phyloP scores from a whole-genome alignment of 129 eudicot species.

The Chrysanthemum seticuspe region DNA sequence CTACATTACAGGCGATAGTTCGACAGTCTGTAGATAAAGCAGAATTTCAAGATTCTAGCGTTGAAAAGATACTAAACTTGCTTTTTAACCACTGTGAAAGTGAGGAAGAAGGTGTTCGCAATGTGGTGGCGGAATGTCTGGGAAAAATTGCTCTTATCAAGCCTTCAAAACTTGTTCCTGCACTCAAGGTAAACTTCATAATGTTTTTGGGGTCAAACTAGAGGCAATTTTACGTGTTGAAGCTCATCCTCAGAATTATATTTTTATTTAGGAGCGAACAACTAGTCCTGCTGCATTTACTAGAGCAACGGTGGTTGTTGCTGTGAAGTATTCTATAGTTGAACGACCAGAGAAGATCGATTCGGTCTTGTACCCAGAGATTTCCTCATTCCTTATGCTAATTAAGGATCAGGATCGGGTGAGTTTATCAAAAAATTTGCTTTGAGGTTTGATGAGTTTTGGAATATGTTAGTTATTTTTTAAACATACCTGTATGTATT shows the following conservation, averaged over 20 bases:
- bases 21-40: slow-evolving; percentile 99
- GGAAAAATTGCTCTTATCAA: slow-evolving; percentile 97
- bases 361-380: slow-evolving; percentile 74
- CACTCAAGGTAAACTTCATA: slow-evolving; percentile 67
- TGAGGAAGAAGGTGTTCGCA: slow-evolving; percentile 99
- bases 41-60: slow-evolving; percentile 89
- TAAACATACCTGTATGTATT: background rate
- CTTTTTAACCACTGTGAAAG: slow-evolving; percentile 97
- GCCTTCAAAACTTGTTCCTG: slow-evolving; percentile 95
- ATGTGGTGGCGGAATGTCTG: slow-evolving; percentile 96
- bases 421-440: slow-evolving; percentile 21
- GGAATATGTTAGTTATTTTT: background rate
- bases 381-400: slow-evolving; percentile 93
- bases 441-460: slow-evolving; percentile 8
- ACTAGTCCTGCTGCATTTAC: slow-evolving; percentile 84
- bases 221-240: background rate
- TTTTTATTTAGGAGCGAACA: slow-evolving; percentile 64
- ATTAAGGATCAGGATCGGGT: slow-evolving; percentile 96
- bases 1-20: slow-evolving; percentile 74
- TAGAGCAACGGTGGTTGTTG: slow-evolving; percentile 92
- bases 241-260: background rate
- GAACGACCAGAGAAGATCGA: slow-evolving; percentile 97
- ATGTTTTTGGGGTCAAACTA: slow-evolving; percentile 19
- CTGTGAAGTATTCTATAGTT: slow-evolving; percentile 90
- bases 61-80: slow-evolving; percentile 87